Percentiles rank a stretch among this genome's conserved stretches.
phyloP scores from a whole-genome alignment of 441 rosid species.

The Populus tomentosa region DNA sequence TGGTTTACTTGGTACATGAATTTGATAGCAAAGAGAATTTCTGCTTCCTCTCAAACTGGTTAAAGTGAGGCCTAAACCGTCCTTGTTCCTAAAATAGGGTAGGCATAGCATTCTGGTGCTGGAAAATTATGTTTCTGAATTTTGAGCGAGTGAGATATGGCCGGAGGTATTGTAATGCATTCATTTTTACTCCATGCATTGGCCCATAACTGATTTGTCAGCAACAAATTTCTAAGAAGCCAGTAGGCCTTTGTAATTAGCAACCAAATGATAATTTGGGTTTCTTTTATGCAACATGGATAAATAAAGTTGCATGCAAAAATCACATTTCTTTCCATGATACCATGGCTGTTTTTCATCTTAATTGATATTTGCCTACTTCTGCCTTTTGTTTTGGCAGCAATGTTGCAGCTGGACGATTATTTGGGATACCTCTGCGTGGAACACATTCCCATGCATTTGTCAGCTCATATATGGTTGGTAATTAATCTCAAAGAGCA shows the following conservation, averaged over 20 bases:
- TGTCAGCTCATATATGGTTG: slow-evolving; percentile 92
- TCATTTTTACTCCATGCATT: neutral
- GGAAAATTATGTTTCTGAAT: neutral
- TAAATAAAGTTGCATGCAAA: neutral
- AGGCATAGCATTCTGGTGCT: neutral
- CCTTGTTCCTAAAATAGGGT: neutral
- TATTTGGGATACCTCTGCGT: slow-evolving; percentile 87
- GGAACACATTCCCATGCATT: slow-evolving; percentile 98
- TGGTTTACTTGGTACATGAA: neutral
- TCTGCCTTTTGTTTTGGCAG: slow-evolving; percentile 36
- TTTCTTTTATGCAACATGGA: neutral
- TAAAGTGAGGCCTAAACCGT: neutral
- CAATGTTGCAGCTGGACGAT: slow-evolving; percentile 86
- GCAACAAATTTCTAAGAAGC: neutral
- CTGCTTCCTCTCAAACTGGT: neutral
- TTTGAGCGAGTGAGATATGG: neutral
- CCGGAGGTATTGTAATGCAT: neutral
- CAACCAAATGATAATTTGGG: neutral
- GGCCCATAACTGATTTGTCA: neutral
- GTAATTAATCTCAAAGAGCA: slow-evolving; percentile 14
- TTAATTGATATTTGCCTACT: slow-evolving; percentile 8
- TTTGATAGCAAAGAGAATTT: neutral
- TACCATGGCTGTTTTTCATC: neutral
- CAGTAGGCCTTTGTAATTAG: neutral
- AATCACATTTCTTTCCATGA: neutral